A percentile compares a stretch with the other conserved stretches of the same genome.
These are phyloP conservation scores for Clavariopsis aquatica DNA, from an alignment of 495 filamentous ascomycete species.

Conservation along the genomic window DNA sequence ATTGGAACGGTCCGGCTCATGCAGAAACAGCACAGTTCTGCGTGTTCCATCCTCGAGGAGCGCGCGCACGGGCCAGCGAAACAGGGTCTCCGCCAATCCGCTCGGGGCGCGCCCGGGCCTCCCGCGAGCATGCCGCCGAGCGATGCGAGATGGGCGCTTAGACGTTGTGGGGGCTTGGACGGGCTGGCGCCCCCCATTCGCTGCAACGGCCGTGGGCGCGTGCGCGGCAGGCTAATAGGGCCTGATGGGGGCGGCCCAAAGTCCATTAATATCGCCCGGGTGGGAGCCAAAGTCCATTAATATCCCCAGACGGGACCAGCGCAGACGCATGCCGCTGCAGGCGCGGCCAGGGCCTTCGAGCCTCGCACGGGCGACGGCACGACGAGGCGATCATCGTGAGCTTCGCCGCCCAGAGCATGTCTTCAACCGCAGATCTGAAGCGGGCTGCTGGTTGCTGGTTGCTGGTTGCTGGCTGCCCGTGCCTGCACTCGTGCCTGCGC, in stretches of 20 bases:
- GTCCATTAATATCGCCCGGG: slow-evolving; percentile 28
- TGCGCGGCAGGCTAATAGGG: not conserved
- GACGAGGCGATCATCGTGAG: slow-evolving; percentile 26
- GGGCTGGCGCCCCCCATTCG: slow-evolving; percentile 24
- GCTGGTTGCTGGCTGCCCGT: too few relatives aligned
- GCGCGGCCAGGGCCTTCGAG: slow-evolving; percentile 13
- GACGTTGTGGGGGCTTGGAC: slow-evolving; percentile 3
- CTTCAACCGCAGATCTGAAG: slow-evolving; percentile 2
- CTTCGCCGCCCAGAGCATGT: not conserved
- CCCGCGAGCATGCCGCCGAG: slow-evolving; percentile 21
- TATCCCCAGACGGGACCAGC: not conserved
- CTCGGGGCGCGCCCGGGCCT: slow-evolving; percentile 7
- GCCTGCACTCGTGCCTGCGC: too few relatives aligned
- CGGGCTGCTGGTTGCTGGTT: too few relatives aligned
- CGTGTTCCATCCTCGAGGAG: slow-evolving; percentile 5
- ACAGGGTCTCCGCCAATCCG: slow-evolving; percentile 22
- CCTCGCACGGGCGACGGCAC: slow-evolving; percentile 18
- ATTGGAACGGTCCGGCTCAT: slow-evolving; percentile 26
- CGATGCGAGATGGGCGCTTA: slow-evolving; percentile 28
- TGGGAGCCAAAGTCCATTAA: not conserved
- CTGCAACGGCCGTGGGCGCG: not conserved
- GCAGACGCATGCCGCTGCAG: slow-evolving; percentile 3
- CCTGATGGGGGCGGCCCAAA: slow-evolving; percentile 14
- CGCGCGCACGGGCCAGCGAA: too few relatives aligned
- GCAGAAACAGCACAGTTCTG: slow-evolving; percentile 34